Conservation (phyloP, 2,329 filamentous ascomycete species). For the Colletotrichum plurivorum region DNA sequence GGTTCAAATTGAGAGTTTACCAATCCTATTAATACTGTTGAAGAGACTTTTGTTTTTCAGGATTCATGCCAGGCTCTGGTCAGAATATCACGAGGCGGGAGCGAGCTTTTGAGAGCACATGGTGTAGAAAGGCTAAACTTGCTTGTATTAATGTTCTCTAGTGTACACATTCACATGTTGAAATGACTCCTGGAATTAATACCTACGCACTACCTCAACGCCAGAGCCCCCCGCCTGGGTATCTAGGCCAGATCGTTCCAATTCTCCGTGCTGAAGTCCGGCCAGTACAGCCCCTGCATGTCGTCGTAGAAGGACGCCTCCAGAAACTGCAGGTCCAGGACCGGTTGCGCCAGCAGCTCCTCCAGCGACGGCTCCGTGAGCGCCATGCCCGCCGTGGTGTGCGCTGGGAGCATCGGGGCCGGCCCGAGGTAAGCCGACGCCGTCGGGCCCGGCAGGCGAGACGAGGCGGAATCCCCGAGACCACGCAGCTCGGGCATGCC, state of each 20-base stretch:
- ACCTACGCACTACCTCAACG: neutral
- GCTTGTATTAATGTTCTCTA: too few relatives aligned
- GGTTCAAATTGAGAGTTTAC: too few relatives aligned
- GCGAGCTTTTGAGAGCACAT: too few relatives aligned
- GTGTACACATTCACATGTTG: too few relatives aligned
- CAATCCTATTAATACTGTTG: too few relatives aligned
- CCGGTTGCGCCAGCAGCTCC: slow-evolving; percentile 51
- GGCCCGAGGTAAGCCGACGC: slow-evolving; percentile 1
- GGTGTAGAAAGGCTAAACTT: too few relatives aligned
- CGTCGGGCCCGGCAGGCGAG: neutral
- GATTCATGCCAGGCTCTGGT: too few relatives aligned
- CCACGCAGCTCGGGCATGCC: neutral
- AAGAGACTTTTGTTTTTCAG: too few relatives aligned
- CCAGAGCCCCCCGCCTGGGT: neutral
- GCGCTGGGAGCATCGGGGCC: slow-evolving; percentile 3
- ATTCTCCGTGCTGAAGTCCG: slow-evolving; percentile 40
- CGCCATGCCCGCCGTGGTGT: slow-evolving; percentile 51
- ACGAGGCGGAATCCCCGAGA: neutral
- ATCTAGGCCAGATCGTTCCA: slow-evolving; percentile 33
- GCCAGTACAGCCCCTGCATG: slow-evolving; percentile 42
- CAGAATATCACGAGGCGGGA: too few relatives aligned
- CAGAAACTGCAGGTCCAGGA: slow-evolving; percentile 51
- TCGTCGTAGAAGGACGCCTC: slow-evolving; percentile 44
- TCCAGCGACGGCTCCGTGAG: slow-evolving; percentile 53
- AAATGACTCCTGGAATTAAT: neutral